These are phyloP conservation scores for Apophysomyces sp. DNA, from an alignment of 371 early-diverging fungal species.

Conservation along the genomic window DNA sequence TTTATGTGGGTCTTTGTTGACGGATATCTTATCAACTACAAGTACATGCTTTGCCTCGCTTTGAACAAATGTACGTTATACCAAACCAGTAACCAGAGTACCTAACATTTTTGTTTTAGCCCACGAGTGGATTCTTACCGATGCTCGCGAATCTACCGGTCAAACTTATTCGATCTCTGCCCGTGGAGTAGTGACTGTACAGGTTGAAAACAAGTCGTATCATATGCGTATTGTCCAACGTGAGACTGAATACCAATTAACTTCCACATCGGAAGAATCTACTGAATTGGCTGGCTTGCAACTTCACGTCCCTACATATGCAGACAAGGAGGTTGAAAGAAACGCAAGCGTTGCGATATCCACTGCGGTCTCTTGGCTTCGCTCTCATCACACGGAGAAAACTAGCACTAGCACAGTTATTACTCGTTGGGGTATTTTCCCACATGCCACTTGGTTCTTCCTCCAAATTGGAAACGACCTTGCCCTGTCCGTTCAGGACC, in stretches of 20 bases:
- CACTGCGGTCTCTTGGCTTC: constrained; percentile 19
- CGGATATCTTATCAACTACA: constrained; percentile 56
- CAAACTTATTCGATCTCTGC: constrained; percentile 33
- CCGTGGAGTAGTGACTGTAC: constrained; percentile 28
- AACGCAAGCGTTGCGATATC: constrained; percentile 12
- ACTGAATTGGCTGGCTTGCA: constrained; percentile 22
- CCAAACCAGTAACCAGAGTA: not conserved
- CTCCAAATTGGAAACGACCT: constrained; percentile 25
- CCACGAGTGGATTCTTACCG: constrained; percentile 34
- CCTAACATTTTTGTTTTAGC: constrained; percentile 16
- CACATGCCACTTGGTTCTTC: constrained; percentile 40
- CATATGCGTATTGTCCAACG: constrained; percentile 31
- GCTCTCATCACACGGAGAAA: constrained; percentile 22
- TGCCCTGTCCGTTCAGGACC: constrained; percentile 26
- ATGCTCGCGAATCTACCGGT: constrained; percentile 22
- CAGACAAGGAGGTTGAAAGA: constrained; percentile 23
- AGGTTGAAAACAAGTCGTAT: constrained; percentile 24
- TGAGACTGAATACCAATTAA: constrained; percentile 10
- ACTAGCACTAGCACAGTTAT: constrained; percentile 15
- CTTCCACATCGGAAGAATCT: constrained; percentile 19
- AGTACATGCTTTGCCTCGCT: constrained; percentile 38
- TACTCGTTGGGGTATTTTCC: constrained; percentile 35
- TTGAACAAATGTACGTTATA: not conserved
- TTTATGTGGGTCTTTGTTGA: constrained; percentile 53
- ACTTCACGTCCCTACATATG: constrained; percentile 32